A percentile compares a stretch with the other conserved stretches of the same genome.
phyloP scores from a whole-genome alignment of 2,329 filamentous ascomycete species.

The Ceratocystis eucalypticola region DNA sequence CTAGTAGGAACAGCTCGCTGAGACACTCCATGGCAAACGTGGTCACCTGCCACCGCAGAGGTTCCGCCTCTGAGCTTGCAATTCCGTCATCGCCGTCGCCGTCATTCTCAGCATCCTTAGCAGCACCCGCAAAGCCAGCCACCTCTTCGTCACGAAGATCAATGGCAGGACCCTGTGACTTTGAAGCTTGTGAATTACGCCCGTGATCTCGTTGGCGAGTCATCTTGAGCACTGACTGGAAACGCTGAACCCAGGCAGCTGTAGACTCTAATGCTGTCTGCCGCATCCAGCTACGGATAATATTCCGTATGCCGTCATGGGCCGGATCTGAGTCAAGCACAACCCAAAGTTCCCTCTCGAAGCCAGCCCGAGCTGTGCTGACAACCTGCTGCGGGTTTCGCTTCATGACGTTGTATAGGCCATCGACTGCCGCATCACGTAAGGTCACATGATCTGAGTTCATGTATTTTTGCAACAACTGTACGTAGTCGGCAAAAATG shows the following conservation, averaged over 20 bases:
- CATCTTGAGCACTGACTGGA: conserved; percentile 79
- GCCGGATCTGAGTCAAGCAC: conserved; percentile 64
- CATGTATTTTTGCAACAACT: conserved; percentile 63
- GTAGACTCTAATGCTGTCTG: conserved; percentile 76
- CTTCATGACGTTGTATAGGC: conserved; percentile 90
- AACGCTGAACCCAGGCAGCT: conserved; percentile 72
- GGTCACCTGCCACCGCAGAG: conserved; percentile 87
- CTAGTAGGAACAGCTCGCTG: conserved; percentile 64
- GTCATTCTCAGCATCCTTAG: conserved; percentile 7
- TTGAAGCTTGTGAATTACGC: conserved; percentile 10
- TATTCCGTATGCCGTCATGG: conserved; percentile 69
- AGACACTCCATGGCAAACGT: conserved; percentile 88
- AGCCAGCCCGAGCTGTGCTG: conserved; percentile 55
- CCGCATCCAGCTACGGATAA: conserved; percentile 84
- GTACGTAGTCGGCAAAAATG: conserved; percentile 72
- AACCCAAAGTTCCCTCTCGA: conserved; percentile 88
- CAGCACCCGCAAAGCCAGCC: conserved; percentile 75
- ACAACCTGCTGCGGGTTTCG: conserved; percentile 75
- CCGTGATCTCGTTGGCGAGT: conserved; percentile 33
- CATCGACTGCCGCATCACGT: conserved; percentile 69
- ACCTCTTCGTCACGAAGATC: conserved; percentile 94
- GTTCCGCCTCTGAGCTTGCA: conserved; percentile 58
- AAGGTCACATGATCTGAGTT: conserved; percentile 55
- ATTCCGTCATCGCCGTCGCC: conserved; percentile 35
- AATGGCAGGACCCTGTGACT: conserved; percentile 34